phyloP scores from a whole-genome alignment of 2,329 filamentous ascomycete species.

The Teratosphaeriaceae sp. region DNA sequence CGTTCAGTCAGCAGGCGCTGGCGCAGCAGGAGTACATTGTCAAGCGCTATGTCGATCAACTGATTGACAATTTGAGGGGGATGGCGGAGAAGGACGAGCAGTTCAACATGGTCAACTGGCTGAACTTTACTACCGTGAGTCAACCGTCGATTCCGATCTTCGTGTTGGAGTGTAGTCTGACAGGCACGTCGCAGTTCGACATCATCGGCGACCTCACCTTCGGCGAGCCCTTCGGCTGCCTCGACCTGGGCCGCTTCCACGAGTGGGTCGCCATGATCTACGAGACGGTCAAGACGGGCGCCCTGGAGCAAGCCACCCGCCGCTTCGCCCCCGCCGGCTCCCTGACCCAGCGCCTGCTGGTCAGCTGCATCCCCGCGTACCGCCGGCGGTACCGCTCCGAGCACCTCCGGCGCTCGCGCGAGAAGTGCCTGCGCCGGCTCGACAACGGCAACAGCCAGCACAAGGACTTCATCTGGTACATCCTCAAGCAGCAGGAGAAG shows the following conservation, averaged over 20 bases:
- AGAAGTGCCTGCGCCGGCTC: slow-evolving; percentile 12
- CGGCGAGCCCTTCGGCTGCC: slow-evolving; percentile 27
- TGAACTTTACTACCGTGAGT: slow-evolving; percentile 23
- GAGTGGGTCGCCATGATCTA: slow-evolving; percentile 27
- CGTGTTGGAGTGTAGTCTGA: too few species aligned
- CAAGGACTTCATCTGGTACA: slow-evolving; percentile 12
- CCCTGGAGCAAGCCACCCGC: slow-evolving; percentile 11
- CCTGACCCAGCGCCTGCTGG: slow-evolving; percentile 9
- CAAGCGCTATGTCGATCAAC: slow-evolving; percentile 34
- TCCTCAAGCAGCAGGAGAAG: slow-evolving; percentile 14
- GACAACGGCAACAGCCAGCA: slow-evolving; percentile 11
- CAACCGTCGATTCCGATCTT: too few species aligned
- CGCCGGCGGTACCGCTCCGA: slow-evolving; percentile 8
- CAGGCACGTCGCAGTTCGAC: slow-evolving; percentile 12
- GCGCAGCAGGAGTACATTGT: slow-evolving; percentile 35
- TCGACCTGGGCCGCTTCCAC: slow-evolving; percentile 29
- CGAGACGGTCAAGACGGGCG: slow-evolving; percentile 21
- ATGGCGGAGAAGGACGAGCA: slow-evolving; percentile 21
- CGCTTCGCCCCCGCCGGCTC: slow-evolving; percentile 11
- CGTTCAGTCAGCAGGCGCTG: slow-evolving; percentile 35
- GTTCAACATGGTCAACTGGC: slow-evolving; percentile 23
- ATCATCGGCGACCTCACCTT: slow-evolving; percentile 28
- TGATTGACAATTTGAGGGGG: slow-evolving; percentile 33
- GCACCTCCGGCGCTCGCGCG: slow-evolving; percentile 10
- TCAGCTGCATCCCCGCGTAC: slow-evolving; percentile 10